Evolutionary conservation across 1,139 yeast genomes (phyloP), one percentile per base, ranked within the genome.

Genomic region (Barnettozyma hawaiiensis): DNA sequence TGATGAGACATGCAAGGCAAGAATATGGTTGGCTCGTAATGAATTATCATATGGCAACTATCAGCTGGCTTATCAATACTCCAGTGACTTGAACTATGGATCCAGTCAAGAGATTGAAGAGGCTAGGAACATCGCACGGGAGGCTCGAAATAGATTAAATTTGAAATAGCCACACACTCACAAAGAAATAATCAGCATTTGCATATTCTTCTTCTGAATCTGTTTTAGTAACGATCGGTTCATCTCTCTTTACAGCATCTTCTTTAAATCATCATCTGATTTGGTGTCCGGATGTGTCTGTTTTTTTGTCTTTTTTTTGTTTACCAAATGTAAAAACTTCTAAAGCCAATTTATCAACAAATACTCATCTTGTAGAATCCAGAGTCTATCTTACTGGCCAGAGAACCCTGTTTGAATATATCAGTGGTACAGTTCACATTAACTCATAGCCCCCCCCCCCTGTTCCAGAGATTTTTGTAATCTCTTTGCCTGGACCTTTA

Each of bases 31-130:
- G 26, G 96, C 97, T 1, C 73, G 80, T 47, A 67, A 73, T 54
- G 92, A 89, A 33, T 64, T 81, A 50, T 70, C 69, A 16, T 65
- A 65, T 39, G 68, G 73, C 16, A 75, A 78, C 47, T 89, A 75
- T 67, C 77, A 76, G 36, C 74, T 70, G 45, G 96, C 97, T 0
- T 81, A 81, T 51, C 78, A 74, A 40, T 76, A 84, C 55, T 94
- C 96, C 0, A 75, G 76, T 46, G 86, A 81, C 46, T 71, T 89
- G 50, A 79, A 81, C 20, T 81, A 81, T 47, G 94, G 94, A 23
- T 76, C 85, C 31, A 83, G 92, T 9, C 86, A 81, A 48, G 96
- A 86, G 55, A 76, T 87, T 28, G 96, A 87, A 57, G 97, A 89
- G 57, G 97, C 96, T 0, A 67, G 96, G 40, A 74, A 84, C 0